Evolutionary conservation across 2,329 filamentous ascomycete species (phyloP).

Genomic region (Fusarium beomiforme): DNA sequence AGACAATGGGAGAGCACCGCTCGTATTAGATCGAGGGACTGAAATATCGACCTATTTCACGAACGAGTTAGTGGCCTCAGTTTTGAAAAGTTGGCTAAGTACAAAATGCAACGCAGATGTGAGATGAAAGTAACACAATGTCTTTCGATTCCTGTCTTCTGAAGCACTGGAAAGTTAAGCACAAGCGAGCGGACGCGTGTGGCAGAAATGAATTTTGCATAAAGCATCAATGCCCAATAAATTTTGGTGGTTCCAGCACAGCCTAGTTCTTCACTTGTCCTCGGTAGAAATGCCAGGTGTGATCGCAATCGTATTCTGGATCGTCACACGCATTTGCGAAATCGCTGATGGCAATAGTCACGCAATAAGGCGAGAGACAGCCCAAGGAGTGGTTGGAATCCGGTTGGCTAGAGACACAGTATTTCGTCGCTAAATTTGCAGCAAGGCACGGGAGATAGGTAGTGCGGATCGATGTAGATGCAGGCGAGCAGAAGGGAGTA

Average conservation of each 20-base stretch:
- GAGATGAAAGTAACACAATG: constrained; percentile 5
- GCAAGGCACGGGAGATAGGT: constrained; percentile 18
- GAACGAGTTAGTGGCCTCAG: constrained; percentile 31
- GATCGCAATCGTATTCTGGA: constrained; percentile 24
- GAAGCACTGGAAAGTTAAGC: background rate
- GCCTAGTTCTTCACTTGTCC: constrained; percentile 27
- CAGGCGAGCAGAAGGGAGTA: constrained; percentile 1
- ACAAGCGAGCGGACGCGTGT: constrained; percentile 1
- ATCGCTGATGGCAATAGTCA: constrained; percentile 39
- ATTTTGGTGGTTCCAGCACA: constrained; percentile 28
- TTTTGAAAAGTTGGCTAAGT: constrained; percentile 8
- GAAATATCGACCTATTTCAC: constrained; percentile 38
- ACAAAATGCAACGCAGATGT: constrained; percentile 15
- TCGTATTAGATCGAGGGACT: constrained; percentile 23
- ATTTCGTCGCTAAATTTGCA: constrained; percentile 15
- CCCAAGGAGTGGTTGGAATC: constrained; percentile 12
- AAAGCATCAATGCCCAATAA: constrained; percentile 18
- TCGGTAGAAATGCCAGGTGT: constrained; percentile 16
- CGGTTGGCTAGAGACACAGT: constrained; percentile 25
- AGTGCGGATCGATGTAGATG: constrained; percentile 7
- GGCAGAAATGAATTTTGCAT: constrained; percentile 2
- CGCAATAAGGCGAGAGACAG: constrained; percentile 29
- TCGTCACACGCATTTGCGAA: constrained; percentile 40
- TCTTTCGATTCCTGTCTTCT: constrained; percentile 1
- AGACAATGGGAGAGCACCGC: constrained; percentile 7